phyloP scores from a whole-genome alignment of 805 yeast genomes.

The Suhomyces faveliae region DNA sequence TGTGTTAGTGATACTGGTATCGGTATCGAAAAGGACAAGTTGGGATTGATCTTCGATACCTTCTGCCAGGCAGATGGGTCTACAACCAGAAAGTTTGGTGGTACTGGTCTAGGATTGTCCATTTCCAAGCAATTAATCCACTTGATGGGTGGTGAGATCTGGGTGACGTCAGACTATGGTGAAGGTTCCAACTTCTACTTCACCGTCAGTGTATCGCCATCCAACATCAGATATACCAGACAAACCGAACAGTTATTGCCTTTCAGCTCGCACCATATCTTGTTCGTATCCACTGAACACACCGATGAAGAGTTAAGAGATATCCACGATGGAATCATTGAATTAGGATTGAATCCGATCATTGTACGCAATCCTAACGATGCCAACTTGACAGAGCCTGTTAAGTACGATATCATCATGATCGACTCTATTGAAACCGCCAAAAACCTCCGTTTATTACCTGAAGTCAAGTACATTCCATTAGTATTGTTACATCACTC shows the following conservation, averaged over 20 bases:
- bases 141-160: constrained; percentile 90
- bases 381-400: constrained; percentile 55
- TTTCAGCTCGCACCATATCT: constrained; percentile 65
- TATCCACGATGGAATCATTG: constrained; percentile 49
- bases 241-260: constrained; percentile 70
- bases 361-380: constrained; percentile 57
- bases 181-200: constrained; percentile 81
- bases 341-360: constrained; percentile 61
- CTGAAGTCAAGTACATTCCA: constrained; percentile 83
- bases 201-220: constrained; percentile 76
- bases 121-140: constrained; percentile 85
- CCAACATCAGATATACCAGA: constrained; percentile 57
- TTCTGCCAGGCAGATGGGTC: constrained; percentile 95
- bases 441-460: constrained; percentile 60
- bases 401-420: constrained; percentile 74
- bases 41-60: constrained; percentile 83
- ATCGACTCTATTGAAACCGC: constrained; percentile 80
- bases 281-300: constrained; percentile 69
- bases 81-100: constrained; percentile 89
- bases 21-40: constrained; percentile 81
- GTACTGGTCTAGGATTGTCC: constrained; percentile 86
- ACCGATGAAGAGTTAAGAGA: constrained; percentile 48
- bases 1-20: constrained; percentile 91
- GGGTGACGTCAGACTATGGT: constrained; percentile 83
- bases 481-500: constrained; percentile 74